These are phyloP conservation scores for Kodamaea alishanica DNA, from an alignment of 1,139 yeast genomes.

Conservation along the genomic window DNA sequence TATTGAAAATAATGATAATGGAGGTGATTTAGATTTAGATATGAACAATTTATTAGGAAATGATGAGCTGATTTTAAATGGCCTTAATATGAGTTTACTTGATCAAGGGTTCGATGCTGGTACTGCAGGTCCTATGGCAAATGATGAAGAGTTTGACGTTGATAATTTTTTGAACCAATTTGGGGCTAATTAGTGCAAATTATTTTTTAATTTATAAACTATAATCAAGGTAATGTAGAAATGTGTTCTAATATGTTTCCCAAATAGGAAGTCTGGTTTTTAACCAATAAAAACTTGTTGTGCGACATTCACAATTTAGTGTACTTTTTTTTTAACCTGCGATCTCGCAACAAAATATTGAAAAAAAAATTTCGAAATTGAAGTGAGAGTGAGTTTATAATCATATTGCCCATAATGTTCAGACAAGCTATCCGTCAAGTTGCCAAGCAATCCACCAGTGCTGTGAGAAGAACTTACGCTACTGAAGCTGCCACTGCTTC, in stretches of 20 bases:
- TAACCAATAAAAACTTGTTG: constrained; percentile 27
- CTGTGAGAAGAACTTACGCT: constrained; percentile 80
- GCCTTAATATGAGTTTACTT: constrained; percentile 41
- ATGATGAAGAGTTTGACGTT: constrained; percentile 43
- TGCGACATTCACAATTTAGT: not conserved
- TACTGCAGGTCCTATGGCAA: constrained; percentile 20
- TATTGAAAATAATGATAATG: constrained; percentile 9
- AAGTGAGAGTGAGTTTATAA: not conserved
- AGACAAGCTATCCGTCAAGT: constrained; percentile 66
- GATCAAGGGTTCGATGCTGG: constrained; percentile 34
- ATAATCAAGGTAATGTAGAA: not conserved
- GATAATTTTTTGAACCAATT: constrained; percentile 47
- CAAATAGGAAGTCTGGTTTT: constrained; percentile 25
- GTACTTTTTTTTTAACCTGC: constrained; percentile 4
- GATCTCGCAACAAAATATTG: constrained; percentile 10
- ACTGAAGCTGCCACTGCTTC: constrained; percentile 68
- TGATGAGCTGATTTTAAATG: constrained; percentile 44
- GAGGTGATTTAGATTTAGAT: constrained; percentile 29
- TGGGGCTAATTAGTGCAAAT: constrained; percentile 21
- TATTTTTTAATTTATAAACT: too few relatives aligned
- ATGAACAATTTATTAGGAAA: constrained; percentile 42
- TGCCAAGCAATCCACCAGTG: constrained; percentile 59
- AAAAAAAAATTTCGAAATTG: constrained; percentile 3
- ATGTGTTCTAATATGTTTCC: constrained; percentile 16
- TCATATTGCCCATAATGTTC: constrained; percentile 42